Evolutionary conservation across 1,284 basidiomycete species (phyloP).

Genomic region (Earliella scabrosa): DNA sequence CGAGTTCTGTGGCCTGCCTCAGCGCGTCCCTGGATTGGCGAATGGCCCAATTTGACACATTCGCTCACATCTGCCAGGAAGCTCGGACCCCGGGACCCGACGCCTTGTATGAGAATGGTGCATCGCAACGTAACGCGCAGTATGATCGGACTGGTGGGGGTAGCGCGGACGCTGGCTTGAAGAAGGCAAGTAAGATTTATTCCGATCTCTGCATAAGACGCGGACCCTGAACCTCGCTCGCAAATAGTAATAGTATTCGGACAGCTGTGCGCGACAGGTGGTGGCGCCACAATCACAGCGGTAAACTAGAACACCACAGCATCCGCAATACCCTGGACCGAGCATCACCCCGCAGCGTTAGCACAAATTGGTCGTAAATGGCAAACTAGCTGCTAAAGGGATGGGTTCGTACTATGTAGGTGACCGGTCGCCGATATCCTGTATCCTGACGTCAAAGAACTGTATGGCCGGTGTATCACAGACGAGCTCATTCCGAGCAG

Average conservation of each 20-base stretch:
- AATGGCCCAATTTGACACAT: conserved; percentile 10
- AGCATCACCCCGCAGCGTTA: not conserved
- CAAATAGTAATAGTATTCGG: conserved; percentile 1
- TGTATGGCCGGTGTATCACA: conserved; percentile 15
- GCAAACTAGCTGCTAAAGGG: conserved; percentile 9
- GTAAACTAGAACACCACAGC: conserved; percentile 3
- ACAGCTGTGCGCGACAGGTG: not conserved
- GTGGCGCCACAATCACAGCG: conserved; percentile 23
- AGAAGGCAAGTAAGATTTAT: conserved; percentile 16
- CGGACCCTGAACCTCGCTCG: conserved; percentile 10
- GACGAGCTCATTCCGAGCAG: conserved; percentile 1
- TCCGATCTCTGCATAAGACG: conserved; percentile 2
- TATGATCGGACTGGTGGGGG: conserved; percentile 20
- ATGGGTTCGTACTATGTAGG: conserved; percentile 1
- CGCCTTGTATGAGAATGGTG: conserved; percentile 10
- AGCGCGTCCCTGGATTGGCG: conserved; percentile 7
- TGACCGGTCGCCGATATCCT: conserved; percentile 5
- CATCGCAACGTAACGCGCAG: conserved; percentile 18
- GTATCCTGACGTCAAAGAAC: conserved; percentile 20
- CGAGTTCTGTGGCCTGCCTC: conserved; percentile 11
- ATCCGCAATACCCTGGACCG: conserved; percentile 3
- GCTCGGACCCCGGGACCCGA: conserved; percentile 15
- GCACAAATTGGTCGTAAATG: not conserved
- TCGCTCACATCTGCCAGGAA: conserved; percentile 13
- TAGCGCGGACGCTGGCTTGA: conserved; percentile 11